These are phyloP conservation scores for Quercus bicolor DNA, from an alignment of 306 rosid genomes.

Conservation along the genomic window DNA sequence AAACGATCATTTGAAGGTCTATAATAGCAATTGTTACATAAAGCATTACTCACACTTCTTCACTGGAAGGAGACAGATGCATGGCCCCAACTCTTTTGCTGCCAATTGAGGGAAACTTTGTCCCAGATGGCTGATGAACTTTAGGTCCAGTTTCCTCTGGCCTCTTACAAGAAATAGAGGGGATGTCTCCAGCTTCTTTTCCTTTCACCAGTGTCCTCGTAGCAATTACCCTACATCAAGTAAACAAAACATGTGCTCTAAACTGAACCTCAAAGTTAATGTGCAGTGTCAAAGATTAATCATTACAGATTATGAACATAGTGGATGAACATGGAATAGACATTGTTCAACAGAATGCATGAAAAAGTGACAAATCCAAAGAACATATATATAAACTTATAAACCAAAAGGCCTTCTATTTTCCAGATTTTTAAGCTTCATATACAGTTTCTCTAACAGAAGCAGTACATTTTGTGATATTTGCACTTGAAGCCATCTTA, in stretches of 20 bases:
- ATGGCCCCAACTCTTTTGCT: too few relatives aligned
- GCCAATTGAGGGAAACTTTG: too few relatives aligned
- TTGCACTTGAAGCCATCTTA: conserved; percentile 1
- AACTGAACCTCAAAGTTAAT: neutral
- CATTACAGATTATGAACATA: neutral
- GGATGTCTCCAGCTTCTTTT: conserved; percentile 28
- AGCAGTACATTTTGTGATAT: neutral
- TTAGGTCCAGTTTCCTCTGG: too few relatives aligned
- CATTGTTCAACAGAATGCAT: neutral
- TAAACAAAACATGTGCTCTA: conserved; percentile 13
- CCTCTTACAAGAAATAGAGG: too few relatives aligned
- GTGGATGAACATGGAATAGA: neutral
- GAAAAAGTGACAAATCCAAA: neutral
- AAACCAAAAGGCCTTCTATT: neutral
- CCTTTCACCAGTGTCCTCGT: conserved; percentile 30
- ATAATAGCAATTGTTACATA: too few relatives aligned
- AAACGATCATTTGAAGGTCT: too few relatives aligned
- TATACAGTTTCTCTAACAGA: neutral
- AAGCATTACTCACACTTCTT: too few relatives aligned
- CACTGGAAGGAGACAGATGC: too few relatives aligned
- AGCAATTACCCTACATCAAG: conserved; percentile 40
- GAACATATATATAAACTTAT: neutral
- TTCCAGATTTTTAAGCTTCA: neutral
- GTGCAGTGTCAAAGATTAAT: neutral
- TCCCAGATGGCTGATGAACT: too few relatives aligned